Evolutionary conservation across 345 rosid species (phyloP), one percentile per base, ranked within the genome.

Genomic region (Lumnitzera littorea): DNA sequence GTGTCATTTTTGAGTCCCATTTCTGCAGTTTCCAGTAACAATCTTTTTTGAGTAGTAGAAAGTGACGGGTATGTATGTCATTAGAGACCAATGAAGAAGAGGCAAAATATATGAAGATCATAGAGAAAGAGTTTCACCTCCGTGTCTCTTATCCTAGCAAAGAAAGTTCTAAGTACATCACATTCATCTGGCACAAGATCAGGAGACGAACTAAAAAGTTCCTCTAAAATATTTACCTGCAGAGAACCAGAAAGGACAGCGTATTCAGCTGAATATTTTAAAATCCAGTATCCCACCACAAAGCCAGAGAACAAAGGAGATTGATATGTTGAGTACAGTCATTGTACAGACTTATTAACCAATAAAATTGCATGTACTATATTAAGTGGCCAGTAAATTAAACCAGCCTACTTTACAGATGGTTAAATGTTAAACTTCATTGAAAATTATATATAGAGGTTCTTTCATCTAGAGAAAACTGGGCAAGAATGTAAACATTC

Each of bases 201-300:
- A 69, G 71, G 54, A 63, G 84, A 73, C 67, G 75, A 74, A 74
- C 69, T 84, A 54, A 92, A 82, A 67, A 84, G 68, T 69, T 92
- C 98, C 72, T 92, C 97, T 58, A 92, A 71, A 56, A 87, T 64
- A 76, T 87, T 82, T 55, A 88, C 94, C 98, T 92, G 58, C 57
- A 77, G 66, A 2, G 54, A 48, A 24, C 36, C 29, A 65, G 57
- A 54, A 60, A 68, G 49, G 64, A 47, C 43, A 36, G 43, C 10
- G 0, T 36, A 1, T 36, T 36, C 11, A 36, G 7, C 43, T 36
- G 43, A 36, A 36, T 36, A 2, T 7, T 4, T 36, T 9, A 4
- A 36, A 36, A 36, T 36, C 43, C 43, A 36, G 7, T 36, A 36
- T 36, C 9, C 43, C 43, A 7, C 11, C 43, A 36, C 43, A 36